A percentile compares a stretch with the other conserved stretches of the same genome.
Evolutionary conservation across 306 rosid species (phyloP).

Genomic region (Begonia loranthoides): DNA sequence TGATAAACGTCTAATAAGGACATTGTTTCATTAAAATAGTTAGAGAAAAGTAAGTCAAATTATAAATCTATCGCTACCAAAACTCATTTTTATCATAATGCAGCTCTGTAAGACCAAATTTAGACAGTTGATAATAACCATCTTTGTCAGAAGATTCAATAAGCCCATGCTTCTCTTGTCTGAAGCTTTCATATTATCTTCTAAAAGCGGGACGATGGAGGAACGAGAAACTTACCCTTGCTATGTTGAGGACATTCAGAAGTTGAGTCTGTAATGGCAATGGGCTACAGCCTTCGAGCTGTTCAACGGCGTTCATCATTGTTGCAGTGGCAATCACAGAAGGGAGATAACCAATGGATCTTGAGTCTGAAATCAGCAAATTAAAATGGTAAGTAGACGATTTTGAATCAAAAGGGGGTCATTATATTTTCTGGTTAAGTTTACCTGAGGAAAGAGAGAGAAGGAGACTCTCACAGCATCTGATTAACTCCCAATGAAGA

Average conservation of each 20-base stretch:
- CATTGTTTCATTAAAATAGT: neutral
- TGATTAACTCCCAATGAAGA: conserved; percentile 63
- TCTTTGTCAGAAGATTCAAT: no score
- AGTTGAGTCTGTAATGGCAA: conserved; percentile 51
- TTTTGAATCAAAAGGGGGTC: neutral
- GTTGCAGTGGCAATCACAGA: conserved; percentile 88
- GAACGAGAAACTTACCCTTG: conserved; percentile 31
- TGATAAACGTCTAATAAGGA: neutral
- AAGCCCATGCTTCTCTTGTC: no score
- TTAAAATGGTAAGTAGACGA: neutral
- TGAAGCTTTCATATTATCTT: no score
- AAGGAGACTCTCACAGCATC: conserved; percentile 60
- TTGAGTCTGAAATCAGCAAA: conserved; percentile 35
- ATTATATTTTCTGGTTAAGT: conserved; percentile 2
- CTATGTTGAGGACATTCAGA: conserved; percentile 51
- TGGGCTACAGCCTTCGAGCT: conserved; percentile 50
- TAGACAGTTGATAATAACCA: neutral
- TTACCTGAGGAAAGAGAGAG: conserved; percentile 63
- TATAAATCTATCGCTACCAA: neutral
- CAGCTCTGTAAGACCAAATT: neutral
- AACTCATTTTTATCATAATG: no score
- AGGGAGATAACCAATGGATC: conserved; percentile 68
- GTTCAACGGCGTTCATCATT: conserved; percentile 65
- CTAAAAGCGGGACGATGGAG: neutral
- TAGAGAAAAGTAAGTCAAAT: neutral